phyloP scores from a whole-genome alignment of 192 early-diverging fungal species.

The Linnemannia schmuckeri region DNA sequence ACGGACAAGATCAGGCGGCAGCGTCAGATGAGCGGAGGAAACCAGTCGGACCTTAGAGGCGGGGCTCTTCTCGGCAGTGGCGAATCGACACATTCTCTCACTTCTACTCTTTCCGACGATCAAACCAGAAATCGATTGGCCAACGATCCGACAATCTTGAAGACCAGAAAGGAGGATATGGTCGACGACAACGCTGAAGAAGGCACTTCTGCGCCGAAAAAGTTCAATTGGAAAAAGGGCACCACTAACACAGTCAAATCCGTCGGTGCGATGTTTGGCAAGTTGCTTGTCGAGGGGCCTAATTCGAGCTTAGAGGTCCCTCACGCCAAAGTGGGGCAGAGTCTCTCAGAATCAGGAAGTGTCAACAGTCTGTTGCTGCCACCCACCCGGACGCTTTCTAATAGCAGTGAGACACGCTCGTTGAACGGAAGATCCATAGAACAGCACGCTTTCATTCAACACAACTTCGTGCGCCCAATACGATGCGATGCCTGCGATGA shows the following conservation, averaged over 20 bases:
- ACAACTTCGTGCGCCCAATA: conserved; percentile 54
- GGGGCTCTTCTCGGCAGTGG: not conserved
- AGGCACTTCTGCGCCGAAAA: conserved; percentile 33
- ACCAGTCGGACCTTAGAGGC: not conserved
- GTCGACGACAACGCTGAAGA: conserved; percentile 1
- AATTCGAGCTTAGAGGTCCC: conserved; percentile 11
- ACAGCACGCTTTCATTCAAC: conserved; percentile 14
- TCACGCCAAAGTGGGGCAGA: not conserved
- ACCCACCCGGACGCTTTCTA: conserved; percentile 1
- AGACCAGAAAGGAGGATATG: conserved; percentile 38
- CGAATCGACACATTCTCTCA: conserved; percentile 11
- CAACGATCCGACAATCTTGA: not conserved
- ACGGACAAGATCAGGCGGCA: conserved; percentile 12
- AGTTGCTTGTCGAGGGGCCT: conserved; percentile 10
- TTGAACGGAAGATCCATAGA: not conserved
- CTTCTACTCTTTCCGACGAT: conserved; percentile 8
- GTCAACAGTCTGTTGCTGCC: not conserved
- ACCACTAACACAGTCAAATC: conserved; percentile 46
- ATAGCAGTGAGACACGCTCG: conserved; percentile 11
- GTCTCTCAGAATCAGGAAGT: not conserved
- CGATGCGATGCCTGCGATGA: conserved; percentile 66
- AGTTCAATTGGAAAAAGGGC: conserved; percentile 63
- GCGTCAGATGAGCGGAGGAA: conserved; percentile 10
- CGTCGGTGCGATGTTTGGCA: conserved; percentile 41
- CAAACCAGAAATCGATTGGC: conserved; percentile 3